Evolutionary conservation across 805 yeast genomes (phyloP), one percentile per base, ranked within the genome.

Genomic region (Hemisphaericaspora nanyangensis): DNA sequence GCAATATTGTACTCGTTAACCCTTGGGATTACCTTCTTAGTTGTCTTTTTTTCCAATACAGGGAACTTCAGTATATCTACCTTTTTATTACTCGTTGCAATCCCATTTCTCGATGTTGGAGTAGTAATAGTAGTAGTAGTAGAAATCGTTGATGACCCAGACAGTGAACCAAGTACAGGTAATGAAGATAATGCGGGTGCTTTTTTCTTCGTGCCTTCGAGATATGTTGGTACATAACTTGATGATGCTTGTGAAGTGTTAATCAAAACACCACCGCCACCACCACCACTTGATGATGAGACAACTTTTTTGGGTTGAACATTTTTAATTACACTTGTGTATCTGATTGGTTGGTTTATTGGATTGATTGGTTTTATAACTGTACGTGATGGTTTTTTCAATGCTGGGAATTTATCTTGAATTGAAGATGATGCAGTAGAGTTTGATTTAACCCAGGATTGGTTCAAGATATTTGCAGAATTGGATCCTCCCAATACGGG

Each of bases 11-110:
- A 58, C 6, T 80, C 78, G 34, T 77, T 79, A 4, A 83, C 85
- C 29, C 84, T 68, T 2, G 89, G 86, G 38, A 76, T 68, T 7
- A 44, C 48, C 40, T 51, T 60, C 42, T 61, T 63, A 3, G 46
- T 45, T 17, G 59, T 51, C 52, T 72, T 74, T 49, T 69, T 63
- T 43, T 58, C 62, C 27, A 74, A 55, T 0, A 77, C 68, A 3
- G 85, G 85, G 51, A 79, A 75, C 45, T 72, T 59, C 11, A 51
- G 16, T 18, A 51, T 28, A 34, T 44, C 46, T 25, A 46, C 44
- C 36, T 38, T 46, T 3, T 60, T 58, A 20, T 38, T 46, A 15
- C 52, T 52, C n/a, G n/a, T n/a, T n/a, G n/a, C n/a, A n/a, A n/a
- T n/a, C 20, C 35, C 22, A 34, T 30, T 20, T 31, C 39, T 22